phyloP scores from a whole-genome alignment of 2,329 filamentous ascomycete species.

The Cordyceps farinosa region DNA sequence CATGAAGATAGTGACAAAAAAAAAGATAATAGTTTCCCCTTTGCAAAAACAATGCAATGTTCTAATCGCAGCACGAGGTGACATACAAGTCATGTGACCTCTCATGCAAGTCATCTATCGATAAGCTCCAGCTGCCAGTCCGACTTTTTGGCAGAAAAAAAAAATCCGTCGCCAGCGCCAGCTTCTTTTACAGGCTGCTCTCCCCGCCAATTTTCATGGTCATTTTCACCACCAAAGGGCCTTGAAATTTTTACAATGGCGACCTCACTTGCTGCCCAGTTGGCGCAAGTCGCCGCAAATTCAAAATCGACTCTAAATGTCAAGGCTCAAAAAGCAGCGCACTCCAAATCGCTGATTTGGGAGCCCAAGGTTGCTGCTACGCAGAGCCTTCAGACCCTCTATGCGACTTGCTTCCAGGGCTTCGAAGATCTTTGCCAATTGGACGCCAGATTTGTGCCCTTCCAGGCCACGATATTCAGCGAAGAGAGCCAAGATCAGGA shows the following conservation, averaged over 20 bases:
- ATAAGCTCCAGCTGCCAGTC: constrained; percentile 1
- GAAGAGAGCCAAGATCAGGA: constrained; percentile 90
- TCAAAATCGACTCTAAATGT: constrained; percentile 89
- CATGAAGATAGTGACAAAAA: no score
- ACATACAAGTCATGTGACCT: constrained; percentile 9
- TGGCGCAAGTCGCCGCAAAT: constrained; percentile 86
- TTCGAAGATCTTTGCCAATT: constrained; percentile 89
- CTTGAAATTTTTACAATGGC: constrained; percentile 53
- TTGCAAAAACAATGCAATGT: background rate
- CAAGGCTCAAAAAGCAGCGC: constrained; percentile 86
- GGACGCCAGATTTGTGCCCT: constrained; percentile 73
- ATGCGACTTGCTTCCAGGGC: constrained; percentile 79
- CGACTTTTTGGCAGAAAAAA: constrained; percentile 15
- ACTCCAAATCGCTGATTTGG: constrained; percentile 94
- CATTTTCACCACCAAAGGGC: constrained; percentile 4
- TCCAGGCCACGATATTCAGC: constrained; percentile 79
- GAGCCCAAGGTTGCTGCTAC: constrained; percentile 77
- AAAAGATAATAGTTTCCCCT: background rate
- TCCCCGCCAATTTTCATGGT: constrained; percentile 8
- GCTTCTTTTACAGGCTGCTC: constrained; percentile 1
- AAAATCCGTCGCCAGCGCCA: constrained; percentile 4
- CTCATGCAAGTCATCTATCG: background rate
- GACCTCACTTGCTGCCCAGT: constrained; percentile 85
- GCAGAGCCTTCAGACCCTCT: constrained; percentile 88
- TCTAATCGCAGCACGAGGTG: background rate